Evolutionary conservation across 2,329 filamentous ascomycete species (phyloP).

Genomic region (Colletotrichum lindemuthianum): DNA sequence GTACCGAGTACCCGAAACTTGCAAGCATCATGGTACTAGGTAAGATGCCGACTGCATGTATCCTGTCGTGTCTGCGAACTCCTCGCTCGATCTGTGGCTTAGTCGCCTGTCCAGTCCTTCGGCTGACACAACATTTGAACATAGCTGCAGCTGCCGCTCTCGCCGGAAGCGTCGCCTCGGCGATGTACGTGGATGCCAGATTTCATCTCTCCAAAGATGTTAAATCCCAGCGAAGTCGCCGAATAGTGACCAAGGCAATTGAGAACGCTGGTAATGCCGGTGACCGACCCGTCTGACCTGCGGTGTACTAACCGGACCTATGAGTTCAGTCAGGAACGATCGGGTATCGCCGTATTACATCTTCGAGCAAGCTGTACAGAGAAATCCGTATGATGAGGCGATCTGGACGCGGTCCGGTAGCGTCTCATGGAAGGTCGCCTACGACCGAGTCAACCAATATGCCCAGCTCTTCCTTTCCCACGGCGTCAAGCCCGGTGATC

Average conservation of each 20-base stretch:
- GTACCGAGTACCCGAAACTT: too few relatives aligned
- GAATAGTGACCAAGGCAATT: constrained; percentile 49
- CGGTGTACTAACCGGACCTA: constrained; percentile 42
- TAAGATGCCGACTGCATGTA: too few relatives aligned
- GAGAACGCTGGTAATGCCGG: constrained; percentile 43
- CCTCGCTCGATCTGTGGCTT: too few relatives aligned
- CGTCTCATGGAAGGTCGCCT: constrained; percentile 68
- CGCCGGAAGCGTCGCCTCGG: constrained; percentile 42
- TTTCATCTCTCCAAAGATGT: constrained; percentile 74
- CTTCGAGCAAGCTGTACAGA: constrained; percentile 66
- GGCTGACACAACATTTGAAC: not conserved
- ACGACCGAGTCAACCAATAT: constrained; percentile 67
- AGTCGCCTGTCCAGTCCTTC: too few relatives aligned
- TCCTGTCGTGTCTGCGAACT: too few relatives aligned
- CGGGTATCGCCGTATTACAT: constrained; percentile 72
- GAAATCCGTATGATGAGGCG: constrained; percentile 63
- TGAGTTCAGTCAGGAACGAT: constrained; percentile 56
- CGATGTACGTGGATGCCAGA: constrained; percentile 73
- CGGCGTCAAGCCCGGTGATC: constrained; percentile 67
- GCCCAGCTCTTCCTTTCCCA: constrained; percentile 69
- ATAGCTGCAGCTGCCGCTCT: constrained; percentile 48
- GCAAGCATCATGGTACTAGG: too few relatives aligned
- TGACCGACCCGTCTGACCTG: fast-evolving
- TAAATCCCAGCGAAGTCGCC: constrained; percentile 48
- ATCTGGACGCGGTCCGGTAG: constrained; percentile 74